Conservation (phyloP, 2,329 filamentous ascomycete genomes). For the Cadophora luteo-olivacea region DNA sequence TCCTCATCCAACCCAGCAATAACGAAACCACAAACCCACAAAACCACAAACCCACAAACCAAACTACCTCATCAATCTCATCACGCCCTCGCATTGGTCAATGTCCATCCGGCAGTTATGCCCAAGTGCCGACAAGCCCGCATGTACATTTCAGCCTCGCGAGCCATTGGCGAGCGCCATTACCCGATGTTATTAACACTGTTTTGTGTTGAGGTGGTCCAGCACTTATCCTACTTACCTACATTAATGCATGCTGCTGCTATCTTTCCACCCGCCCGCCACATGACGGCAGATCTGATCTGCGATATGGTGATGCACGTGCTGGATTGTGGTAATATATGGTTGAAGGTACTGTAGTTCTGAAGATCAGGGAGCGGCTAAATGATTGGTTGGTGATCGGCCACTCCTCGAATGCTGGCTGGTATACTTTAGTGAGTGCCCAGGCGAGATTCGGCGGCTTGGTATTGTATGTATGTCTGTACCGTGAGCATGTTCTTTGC, state of each 20-base stretch:
- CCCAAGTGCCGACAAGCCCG: background rate
- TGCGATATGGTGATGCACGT: background rate
- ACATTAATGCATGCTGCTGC: background rate
- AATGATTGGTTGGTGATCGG: background rate
- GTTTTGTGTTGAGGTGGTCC: conserved; percentile 6
- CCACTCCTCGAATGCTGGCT: background rate
- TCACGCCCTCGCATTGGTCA: background rate
- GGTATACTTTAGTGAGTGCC: background rate
- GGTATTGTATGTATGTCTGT: background rate
- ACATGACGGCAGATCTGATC: conserved; percentile 5
- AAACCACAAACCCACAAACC: background rate
- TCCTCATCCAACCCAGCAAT: background rate
- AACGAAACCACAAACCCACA: background rate
- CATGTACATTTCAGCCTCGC: background rate
- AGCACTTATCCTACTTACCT: background rate
- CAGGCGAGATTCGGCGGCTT: conserved; percentile 15
- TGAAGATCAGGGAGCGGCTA: background rate
- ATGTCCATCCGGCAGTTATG: background rate
- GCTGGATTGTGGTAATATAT: background rate
- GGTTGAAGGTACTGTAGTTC: background rate
- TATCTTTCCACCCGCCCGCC: background rate
- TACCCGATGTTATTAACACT: background rate
- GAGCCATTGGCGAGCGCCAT: conserved; percentile 2
- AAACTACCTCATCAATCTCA: background rate
- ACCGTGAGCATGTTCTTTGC: background rate